These are phyloP conservation scores for Candida albicans DNA, from an alignment of 1,139 yeast species.

Conservation along the genomic window DNA sequence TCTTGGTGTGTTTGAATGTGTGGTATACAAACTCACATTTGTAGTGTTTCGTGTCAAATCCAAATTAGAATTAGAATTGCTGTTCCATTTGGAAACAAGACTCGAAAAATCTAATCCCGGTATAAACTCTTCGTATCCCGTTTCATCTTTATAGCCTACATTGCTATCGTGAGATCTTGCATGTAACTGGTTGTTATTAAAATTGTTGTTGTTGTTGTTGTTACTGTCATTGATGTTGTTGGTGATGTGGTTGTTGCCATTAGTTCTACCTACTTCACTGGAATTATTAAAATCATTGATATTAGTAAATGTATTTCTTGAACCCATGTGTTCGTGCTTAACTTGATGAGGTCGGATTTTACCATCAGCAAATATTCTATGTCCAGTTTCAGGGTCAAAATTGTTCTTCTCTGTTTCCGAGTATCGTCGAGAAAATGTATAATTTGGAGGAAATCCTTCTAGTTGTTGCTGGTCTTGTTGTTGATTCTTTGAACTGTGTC, in stretches of 20 bases:
- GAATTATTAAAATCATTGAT: neutral
- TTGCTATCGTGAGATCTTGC: slow-evolving; percentile 32
- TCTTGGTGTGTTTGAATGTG: slow-evolving; percentile 21
- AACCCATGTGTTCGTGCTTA: slow-evolving; percentile 1
- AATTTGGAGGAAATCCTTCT: slow-evolving; percentile 12
- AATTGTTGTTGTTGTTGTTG: neutral
- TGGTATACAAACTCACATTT: slow-evolving; percentile 13
- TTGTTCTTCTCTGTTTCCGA: slow-evolving; percentile 58
- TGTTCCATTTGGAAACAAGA: slow-evolving; percentile 41
- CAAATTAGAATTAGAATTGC: slow-evolving; percentile 11
- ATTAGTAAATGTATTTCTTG: neutral
- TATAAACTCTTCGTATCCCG: slow-evolving; percentile 66
- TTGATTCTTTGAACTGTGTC: slow-evolving; percentile 1
- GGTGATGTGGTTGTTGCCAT: neutral
- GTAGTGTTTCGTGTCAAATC: slow-evolving; percentile 11
- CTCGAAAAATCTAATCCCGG: slow-evolving; percentile 62
- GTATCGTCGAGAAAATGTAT: slow-evolving; percentile 45
- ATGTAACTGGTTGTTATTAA: slow-evolving; percentile 23
- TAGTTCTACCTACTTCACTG: neutral
- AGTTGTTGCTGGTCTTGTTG: slow-evolving; percentile 1
- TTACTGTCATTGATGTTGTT: neutral
- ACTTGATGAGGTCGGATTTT: slow-evolving; percentile 37
- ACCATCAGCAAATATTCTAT: slow-evolving; percentile 50
- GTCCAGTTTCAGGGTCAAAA: slow-evolving; percentile 53
- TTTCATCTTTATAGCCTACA: slow-evolving; percentile 14